Conservation (phyloP, 1,139 yeast genomes). For the Saccharomyces hybrid region DNA sequence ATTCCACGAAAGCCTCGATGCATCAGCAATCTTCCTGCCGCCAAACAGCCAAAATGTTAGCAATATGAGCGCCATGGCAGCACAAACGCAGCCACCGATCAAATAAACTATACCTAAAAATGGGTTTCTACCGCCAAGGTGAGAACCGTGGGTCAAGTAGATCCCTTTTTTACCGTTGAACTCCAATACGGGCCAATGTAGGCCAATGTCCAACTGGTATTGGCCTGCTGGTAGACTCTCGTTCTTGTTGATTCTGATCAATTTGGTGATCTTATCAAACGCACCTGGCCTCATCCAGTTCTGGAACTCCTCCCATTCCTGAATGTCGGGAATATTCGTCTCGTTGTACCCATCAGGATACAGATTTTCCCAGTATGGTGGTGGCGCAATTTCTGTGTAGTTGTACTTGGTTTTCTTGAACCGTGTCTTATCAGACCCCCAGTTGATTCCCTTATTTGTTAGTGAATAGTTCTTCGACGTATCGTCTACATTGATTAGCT, state of each 20-base stretch:
- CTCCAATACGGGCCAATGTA: constrained; percentile 62
- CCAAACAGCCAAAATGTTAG: constrained; percentile 41
- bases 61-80: constrained; percentile 42
- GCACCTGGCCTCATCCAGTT: constrained; percentile 88
- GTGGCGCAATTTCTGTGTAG: constrained; percentile 60
- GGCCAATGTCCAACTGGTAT: constrained; percentile 49
- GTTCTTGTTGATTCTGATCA: constrained; percentile 52
- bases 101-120: constrained; percentile 60
- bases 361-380: constrained; percentile 62
- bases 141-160: constrained; percentile 57
- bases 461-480: constrained; percentile 41
- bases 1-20: constrained; percentile 29
- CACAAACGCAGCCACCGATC: constrained; percentile 51
- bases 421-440: constrained; percentile 54
- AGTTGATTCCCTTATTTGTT: constrained; percentile 53
- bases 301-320: constrained; percentile 51
- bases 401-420: constrained; percentile 54
- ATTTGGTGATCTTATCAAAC: constrained; percentile 58
- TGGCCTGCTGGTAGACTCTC: constrained; percentile 48
- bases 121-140: constrained; percentile 64
- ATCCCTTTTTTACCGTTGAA: constrained; percentile 67
- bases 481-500: constrained; percentile 32
- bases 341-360: constrained; percentile 67
- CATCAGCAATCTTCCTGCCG: constrained; percentile 32
- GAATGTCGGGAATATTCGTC: constrained; percentile 53